phyloP scores from a whole-genome alignment of 1,284 basidiomycete genomes.

The Sanghuangporus weigelae region DNA sequence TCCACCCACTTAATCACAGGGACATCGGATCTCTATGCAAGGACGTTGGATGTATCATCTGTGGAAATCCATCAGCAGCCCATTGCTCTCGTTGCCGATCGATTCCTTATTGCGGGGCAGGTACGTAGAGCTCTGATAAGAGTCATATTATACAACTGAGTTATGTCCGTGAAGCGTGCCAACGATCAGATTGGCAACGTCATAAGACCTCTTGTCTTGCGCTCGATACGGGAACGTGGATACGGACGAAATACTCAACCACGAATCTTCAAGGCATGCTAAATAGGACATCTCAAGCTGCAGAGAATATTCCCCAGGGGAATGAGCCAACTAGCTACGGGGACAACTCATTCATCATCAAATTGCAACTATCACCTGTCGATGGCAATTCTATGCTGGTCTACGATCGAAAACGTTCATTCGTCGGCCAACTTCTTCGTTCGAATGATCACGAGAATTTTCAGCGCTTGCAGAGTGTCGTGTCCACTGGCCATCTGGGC shows the following conservation, averaged over 20 bases:
- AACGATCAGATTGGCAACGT: constrained; percentile 5
- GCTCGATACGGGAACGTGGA: constrained; percentile 4
- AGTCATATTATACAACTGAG: neutral
- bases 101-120: constrained; percentile 10
- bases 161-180: neutral
- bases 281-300: neutral
- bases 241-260: neutral
- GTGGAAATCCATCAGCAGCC: neutral
- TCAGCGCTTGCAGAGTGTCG: neutral
- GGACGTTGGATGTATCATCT: constrained; percentile 5
- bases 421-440: neutral
- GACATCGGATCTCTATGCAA: constrained; percentile 10
- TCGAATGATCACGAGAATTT: neutral
- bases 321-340: neutral
- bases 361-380: neutral
- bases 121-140: neutral
- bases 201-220: constrained; percentile 5
- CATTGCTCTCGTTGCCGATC: constrained; percentile 7
- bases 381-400: neutral
- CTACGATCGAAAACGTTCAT: constrained; percentile 7
- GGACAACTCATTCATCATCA: constrained; percentile 8
- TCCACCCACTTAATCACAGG: neutral
- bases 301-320: neutral
- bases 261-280: neutral
- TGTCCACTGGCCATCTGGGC: neutral